A percentile compares a stretch with the other conserved stretches of the same genome.
These are phyloP conservation scores for Solanum chacoense DNA, from an alignment of 305 asterid genomes.

Conservation along the genomic window DNA sequence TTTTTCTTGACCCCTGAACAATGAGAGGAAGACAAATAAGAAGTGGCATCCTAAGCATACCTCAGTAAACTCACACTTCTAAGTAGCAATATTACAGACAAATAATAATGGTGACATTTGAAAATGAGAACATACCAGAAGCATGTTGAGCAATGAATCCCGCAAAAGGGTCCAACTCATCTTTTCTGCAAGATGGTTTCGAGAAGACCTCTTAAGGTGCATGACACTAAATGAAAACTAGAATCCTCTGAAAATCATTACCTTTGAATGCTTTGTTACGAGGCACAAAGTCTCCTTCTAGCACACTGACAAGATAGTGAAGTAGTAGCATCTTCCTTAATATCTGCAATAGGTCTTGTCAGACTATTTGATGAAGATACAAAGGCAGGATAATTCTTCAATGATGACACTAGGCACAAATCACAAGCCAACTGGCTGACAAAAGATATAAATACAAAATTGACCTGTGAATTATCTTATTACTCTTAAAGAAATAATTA, in stretches of 20 bases:
- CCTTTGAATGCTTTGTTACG: slow-evolving; percentile 53
- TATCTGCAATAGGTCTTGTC: slow-evolving; percentile 37
- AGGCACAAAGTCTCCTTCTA: slow-evolving; percentile 66
- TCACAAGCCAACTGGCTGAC: background rate
- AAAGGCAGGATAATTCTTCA: background rate
- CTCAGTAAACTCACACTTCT: background rate
- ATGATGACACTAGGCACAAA: background rate
- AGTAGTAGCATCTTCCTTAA: slow-evolving; percentile 65
- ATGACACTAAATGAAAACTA: background rate
- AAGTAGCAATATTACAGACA: background rate
- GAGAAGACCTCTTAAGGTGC: background rate
- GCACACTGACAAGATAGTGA: slow-evolving; percentile 65
- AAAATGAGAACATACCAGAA: slow-evolving; percentile 45
- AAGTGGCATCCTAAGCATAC: background rate
- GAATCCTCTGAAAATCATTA: slow-evolving; percentile 9
- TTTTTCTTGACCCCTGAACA: slow-evolving; percentile 81
- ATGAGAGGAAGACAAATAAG: slow-evolving; percentile 3
- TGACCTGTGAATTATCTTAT: background rate
- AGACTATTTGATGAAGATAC: background rate
- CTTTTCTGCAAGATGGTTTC: slow-evolving; percentile 39
- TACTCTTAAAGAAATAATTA: background rate
- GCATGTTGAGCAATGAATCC: slow-evolving; percentile 59
- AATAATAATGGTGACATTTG: background rate
- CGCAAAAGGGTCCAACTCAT: slow-evolving; percentile 57
- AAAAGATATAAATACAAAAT: background rate